phyloP scores from a whole-genome alignment of 352 stramenopile genomes.

The Phytophthora syringae region DNA sequence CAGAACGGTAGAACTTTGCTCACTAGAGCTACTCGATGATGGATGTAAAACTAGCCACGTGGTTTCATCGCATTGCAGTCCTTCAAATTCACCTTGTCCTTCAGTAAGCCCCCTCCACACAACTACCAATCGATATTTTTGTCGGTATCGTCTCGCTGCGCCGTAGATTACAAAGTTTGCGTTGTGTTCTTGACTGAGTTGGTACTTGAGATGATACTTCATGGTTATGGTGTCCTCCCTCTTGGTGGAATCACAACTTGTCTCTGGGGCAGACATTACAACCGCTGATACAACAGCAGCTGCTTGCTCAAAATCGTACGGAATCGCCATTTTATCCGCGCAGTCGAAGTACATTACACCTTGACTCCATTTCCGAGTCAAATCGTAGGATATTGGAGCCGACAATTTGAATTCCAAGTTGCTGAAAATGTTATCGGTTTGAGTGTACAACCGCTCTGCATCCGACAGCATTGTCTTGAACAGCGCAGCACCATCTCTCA shows the following conservation, averaged over 20 bases:
- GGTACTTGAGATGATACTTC: conserved; percentile 35
- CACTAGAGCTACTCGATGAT: background rate
- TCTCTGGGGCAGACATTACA: conserved; percentile 10
- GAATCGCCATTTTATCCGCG: conserved; percentile 17
- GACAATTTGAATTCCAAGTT: conserved; percentile 6
- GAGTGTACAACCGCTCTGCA: conserved; percentile 11
- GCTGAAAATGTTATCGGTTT: conserved; percentile 15
- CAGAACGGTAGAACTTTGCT: conserved; percentile 12
- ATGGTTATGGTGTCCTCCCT: conserved; percentile 25
- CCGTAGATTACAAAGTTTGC: conserved; percentile 7
- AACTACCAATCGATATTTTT: conserved; percentile 44
- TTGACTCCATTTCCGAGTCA: conserved; percentile 8
- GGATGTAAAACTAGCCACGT: conserved; percentile 44
- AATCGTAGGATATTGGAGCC: conserved; percentile 1
- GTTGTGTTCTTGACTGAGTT: background rate
- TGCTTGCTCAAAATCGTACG: conserved; percentile 14
- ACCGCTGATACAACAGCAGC: conserved; percentile 5
- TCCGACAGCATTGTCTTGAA: conserved; percentile 6
- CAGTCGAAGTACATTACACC: conserved; percentile 25
- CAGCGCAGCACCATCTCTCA: background rate
- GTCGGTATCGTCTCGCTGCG: conserved; percentile 43
- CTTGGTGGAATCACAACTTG: background rate
- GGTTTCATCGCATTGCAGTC: conserved; percentile 50
- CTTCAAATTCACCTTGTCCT: conserved; percentile 33
- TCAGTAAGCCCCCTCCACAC: conserved; percentile 50